Conservation (phyloP, 139 green algal genomes). For the Coccomyxa sp. region DNA sequence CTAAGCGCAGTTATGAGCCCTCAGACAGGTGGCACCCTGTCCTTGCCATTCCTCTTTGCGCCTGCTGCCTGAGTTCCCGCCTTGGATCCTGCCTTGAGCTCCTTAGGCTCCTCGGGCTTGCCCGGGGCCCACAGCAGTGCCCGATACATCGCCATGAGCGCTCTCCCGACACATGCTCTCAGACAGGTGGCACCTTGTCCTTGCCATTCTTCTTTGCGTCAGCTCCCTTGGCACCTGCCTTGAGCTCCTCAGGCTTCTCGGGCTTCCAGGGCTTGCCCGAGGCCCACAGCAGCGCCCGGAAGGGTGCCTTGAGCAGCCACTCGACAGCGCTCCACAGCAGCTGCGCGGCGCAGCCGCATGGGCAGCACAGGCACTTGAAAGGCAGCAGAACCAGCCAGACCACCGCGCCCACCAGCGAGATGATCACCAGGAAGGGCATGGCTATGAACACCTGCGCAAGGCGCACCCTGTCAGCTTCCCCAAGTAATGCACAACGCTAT, state of each 20-base stretch:
- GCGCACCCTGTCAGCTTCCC: too few species aligned
- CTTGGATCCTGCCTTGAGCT: background rate
- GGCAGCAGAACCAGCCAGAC: conserved; percentile 47
- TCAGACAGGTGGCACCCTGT: conserved; percentile 2
- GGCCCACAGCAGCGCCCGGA: conserved; percentile 32
- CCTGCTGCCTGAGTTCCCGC: background rate
- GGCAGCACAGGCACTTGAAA: conserved; percentile 45
- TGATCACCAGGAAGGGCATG: conserved; percentile 27
- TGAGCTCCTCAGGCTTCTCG: background rate
- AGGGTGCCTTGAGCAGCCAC: conserved; percentile 34
- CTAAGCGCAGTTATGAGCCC: background rate
- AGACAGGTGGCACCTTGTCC: conserved; percentile 5
- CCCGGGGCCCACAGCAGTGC: too few species aligned
- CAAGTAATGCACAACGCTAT: too few species aligned
- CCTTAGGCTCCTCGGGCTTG: background rate
- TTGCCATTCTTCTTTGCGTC: background rate
- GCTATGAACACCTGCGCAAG: too few species aligned
- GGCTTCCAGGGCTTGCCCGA: conserved; percentile 30
- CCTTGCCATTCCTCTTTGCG: background rate
- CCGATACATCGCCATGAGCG: too few species aligned
- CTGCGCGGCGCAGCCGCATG: conserved; percentile 25
- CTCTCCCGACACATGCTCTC: too few species aligned
- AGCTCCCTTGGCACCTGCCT: background rate
- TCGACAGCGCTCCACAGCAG: conserved; percentile 28
- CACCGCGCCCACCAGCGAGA: conserved; percentile 34